Conservation (phyloP, 495 filamentous ascomycete species). For the Aspergillus steynii region DNA sequence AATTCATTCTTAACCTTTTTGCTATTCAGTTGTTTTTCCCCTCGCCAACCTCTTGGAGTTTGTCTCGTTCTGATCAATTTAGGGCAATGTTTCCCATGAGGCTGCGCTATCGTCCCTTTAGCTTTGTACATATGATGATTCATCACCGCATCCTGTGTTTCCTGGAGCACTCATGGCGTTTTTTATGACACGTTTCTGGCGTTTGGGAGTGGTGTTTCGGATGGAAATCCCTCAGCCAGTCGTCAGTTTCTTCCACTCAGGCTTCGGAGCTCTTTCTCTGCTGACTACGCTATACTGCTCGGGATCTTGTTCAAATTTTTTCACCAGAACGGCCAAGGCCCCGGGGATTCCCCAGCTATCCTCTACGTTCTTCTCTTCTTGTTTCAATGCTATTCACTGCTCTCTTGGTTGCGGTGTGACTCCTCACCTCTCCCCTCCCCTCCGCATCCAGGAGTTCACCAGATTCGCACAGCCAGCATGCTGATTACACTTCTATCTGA, state of each 20-base stretch:
- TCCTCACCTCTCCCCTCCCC: not conserved
- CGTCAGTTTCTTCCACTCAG: slow-evolving; percentile 4
- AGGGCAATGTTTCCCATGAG: not conserved
- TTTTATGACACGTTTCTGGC: slow-evolving; percentile 5
- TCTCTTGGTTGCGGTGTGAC: not conserved
- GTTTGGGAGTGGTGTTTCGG: slow-evolving; percentile 10
- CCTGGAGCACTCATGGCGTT: slow-evolving; percentile 4
- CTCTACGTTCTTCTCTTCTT: not conserved
- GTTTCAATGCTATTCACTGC: not conserved
- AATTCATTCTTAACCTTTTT: not conserved
- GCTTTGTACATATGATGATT: slow-evolving; percentile 11
- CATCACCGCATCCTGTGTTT: slow-evolving; percentile 6
- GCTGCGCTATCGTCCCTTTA: not conserved
- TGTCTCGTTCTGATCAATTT: not conserved
- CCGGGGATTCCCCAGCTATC: not conserved
- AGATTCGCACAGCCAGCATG: not conserved
- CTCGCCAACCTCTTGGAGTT: not conserved
- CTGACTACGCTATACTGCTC: not conserved
- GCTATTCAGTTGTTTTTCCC: not conserved
- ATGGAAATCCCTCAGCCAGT: not conserved
- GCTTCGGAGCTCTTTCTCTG: slow-evolving; percentile 2
- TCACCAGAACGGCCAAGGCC: not conserved
- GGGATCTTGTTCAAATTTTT: not conserved
- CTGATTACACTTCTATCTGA: not conserved
- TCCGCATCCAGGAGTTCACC: not conserved